phyloP scores from a whole-genome alignment of 805 yeast genomes.

The Yarrowia sp. region DNA sequence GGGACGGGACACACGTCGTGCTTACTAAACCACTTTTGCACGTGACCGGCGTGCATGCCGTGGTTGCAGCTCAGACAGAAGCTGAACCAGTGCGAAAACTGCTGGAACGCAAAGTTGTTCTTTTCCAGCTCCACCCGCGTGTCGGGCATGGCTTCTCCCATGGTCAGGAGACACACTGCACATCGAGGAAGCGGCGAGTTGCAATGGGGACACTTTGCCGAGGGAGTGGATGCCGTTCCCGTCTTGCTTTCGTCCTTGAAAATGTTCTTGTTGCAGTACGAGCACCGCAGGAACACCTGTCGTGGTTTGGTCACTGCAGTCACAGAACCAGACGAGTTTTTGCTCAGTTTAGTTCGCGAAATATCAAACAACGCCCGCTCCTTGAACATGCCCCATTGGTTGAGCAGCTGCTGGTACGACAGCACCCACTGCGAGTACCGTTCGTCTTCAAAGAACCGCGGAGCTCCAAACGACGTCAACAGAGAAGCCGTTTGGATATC shows the following conservation, averaged over 20 bases:
- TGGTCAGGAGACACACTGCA: slow-evolving; percentile 81
- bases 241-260: slow-evolving; percentile 38
- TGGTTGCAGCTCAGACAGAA: slow-evolving; percentile 91
- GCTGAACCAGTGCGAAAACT: slow-evolving; percentile 83
- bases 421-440: slow-evolving; percentile 82
- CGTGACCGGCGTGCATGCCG: slow-evolving; percentile 94
- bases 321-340: slow-evolving; percentile 56
- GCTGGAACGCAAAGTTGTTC: slow-evolving; percentile 44
- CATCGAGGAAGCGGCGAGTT: slow-evolving; percentile 88
- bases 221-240: background rate
- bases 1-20: slow-evolving; percentile 94
- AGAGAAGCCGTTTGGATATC: slow-evolving; percentile 93
- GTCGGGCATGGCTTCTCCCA: slow-evolving; percentile 58
- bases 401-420: slow-evolving; percentile 66
- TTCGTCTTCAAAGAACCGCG: slow-evolving; percentile 76
- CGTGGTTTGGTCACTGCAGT: slow-evolving; percentile 64
- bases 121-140: slow-evolving; percentile 41
- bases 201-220: slow-evolving; percentile 73
- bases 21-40: slow-evolving; percentile 92
- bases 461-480: slow-evolving; percentile 80
- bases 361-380: slow-evolving; percentile 87
- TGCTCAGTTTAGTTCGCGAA: slow-evolving; percentile 68
- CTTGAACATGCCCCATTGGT: slow-evolving; percentile 82
- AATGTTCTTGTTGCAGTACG: slow-evolving; percentile 70
- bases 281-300: slow-evolving; percentile 83